A percentile compares a stretch with the other conserved stretches of the same genome.
Conservation (phyloP, 1,284 basidiomycete genomes). For the Chalciporus sp. region DNA sequence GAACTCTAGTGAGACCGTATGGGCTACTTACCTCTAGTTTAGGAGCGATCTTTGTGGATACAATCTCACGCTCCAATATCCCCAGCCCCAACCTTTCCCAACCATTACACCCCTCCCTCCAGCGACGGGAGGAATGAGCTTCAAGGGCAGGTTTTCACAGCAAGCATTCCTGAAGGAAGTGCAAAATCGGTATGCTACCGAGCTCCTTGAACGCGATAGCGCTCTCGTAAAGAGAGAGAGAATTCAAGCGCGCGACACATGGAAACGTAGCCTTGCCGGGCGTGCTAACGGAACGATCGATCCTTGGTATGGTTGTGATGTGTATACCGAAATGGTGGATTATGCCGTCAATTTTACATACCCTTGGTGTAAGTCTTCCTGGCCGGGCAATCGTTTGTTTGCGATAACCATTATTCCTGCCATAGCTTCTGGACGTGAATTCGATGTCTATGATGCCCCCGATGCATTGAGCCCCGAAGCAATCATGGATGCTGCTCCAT, state of each 20-base stretch:
- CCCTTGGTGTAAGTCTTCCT: conserved; percentile 60
- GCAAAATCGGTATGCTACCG: conserved; percentile 7
- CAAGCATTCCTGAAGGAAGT: conserved; percentile 12
- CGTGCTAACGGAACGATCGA: conserved; percentile 56
- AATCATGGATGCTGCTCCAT: conserved; percentile 47
- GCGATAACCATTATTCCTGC: background rate
- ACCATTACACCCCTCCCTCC: conserved; percentile 52
- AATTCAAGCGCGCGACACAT: conserved; percentile 21
- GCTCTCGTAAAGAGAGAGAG: conserved; percentile 15
- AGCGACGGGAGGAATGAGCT: conserved; percentile 35
- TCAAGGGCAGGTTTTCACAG: conserved; percentile 10
- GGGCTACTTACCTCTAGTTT: background rate
- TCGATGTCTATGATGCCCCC: conserved; percentile 54
- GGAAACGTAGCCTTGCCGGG: conserved; percentile 51
- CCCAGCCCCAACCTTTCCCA: conserved; percentile 50
- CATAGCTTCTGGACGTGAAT: conserved; percentile 39
- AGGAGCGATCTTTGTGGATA: conserved; percentile 63
- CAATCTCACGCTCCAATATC: conserved; percentile 69
- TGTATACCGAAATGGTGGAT: conserved; percentile 53
- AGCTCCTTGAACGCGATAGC: conserved; percentile 4
- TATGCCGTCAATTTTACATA: conserved; percentile 63
- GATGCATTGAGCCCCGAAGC: conserved; percentile 53
- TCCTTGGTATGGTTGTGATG: conserved; percentile 58
- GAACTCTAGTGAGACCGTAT: background rate
- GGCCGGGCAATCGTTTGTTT: background rate